Base-by-base conservation (phyloP, 2,329 filamentous ascomycete species). In the Cyclaneusma minus region DNA sequence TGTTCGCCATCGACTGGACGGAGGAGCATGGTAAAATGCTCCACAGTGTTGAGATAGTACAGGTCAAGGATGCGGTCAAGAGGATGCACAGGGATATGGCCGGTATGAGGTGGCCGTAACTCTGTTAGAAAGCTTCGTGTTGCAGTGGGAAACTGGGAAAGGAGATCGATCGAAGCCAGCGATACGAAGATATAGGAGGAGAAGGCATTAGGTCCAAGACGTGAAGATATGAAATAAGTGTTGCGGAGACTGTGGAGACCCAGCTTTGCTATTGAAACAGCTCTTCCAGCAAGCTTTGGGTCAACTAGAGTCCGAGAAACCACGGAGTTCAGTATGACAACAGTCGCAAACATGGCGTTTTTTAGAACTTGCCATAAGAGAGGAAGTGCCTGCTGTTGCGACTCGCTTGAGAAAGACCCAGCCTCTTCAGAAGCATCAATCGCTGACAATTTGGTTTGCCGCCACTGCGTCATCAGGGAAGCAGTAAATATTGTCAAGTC, bases 41-140 rank as follows among this genome's bases (percentile, higher is more conserved):
- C 75, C 4, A 67, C 63, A 1, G 65, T 70, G 40, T 81, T 80
- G 31, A 82, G 60, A 45, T 79, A 81, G 54, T 71, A 81, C n/a
- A 80, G 60, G 44, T 81, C 75, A 6, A 75, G 55, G 32, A 61
- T 68, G 16, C 73, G 58, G 37, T 77, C 70, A 2, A 78, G 50
- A 6, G 74, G 70, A 40, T 75, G 68, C 11, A 52, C 49, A 6
- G 76, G 71, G 15, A 81, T 71, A 16, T 59, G 54, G 13, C 70
- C 68, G 9, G 41, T 37, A 14, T 43, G 28, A 13, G 28, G 13
- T 6, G 45, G 43, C 19, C 42, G 38, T 32, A 49, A 45, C 3
- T 37, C 27, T 28, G 32, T 39, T 20, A 79, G 47, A 36, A 80
- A 74, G 17, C 62, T 59, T 38, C 73, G 61, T 3, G 68, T 57